phyloP scores from a whole-genome alignment of 2,329 filamentous ascomycete genomes.

The Aspergillus vadensis region DNA sequence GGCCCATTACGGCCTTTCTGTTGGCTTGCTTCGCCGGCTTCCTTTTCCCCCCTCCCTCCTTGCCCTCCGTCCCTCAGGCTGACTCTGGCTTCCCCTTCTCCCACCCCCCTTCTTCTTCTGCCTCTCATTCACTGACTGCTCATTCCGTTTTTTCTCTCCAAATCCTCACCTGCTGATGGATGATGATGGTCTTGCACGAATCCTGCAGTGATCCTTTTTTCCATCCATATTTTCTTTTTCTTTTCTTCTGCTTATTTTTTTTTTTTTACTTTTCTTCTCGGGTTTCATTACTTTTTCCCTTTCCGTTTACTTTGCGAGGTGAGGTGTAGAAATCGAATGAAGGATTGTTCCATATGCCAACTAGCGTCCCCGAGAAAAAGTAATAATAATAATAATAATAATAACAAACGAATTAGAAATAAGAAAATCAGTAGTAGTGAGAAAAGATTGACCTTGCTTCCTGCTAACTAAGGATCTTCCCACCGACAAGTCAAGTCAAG shows the following conservation, averaged over 20 bases:
- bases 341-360: slow-evolving; percentile 1
- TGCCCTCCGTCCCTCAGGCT: slow-evolving; percentile 4
- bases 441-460: slow-evolving; percentile 7
- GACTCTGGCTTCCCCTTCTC: background rate
- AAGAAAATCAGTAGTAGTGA: too few relatives aligned
- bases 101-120: background rate
- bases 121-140: background rate
- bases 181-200: background rate
- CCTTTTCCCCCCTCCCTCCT: slow-evolving; percentile 8
- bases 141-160: background rate
- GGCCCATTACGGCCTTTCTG: slow-evolving; percentile 10
- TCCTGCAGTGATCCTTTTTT: background rate
- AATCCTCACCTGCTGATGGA: background rate
- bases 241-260: background rate
- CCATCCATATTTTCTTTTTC: background rate
- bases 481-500: background rate
- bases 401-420: too few relatives aligned
- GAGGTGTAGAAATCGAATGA: background rate
- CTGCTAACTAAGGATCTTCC: background rate
- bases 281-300: background rate
- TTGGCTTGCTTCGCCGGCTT: slow-evolving; percentile 20
- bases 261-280: background rate
- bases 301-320: background rate
- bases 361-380: background rate
- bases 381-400: too few relatives aligned